Evolutionary conservation across 1,284 basidiomycete genomes (phyloP), one percentile per base, ranked within the genome.

Genomic region (Cystobasidiaceae sp.): DNA sequence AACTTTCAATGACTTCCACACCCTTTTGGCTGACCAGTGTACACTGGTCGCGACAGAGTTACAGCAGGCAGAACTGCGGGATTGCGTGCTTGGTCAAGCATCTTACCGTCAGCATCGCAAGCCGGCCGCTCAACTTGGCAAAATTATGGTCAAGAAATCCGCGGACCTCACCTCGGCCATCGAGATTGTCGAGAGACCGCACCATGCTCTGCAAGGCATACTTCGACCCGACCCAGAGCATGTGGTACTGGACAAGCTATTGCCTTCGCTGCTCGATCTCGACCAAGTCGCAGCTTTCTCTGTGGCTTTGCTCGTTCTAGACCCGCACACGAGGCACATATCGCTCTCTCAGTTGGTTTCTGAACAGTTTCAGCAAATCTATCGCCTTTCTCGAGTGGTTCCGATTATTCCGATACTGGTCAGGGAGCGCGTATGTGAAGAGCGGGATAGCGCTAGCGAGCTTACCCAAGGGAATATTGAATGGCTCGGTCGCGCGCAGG

Each of bases 381-480:
- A 39, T 4, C 28, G 33, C 13, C n/a, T 59, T 4, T 15, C 56
- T 7, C 33, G 25, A 27, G 37, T 48, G 19, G 39, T 44, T 5
- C 5, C 56, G 7, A 11, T 59, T 4, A 30, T 59, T 1, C 56
- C 56, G 9, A 39, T 59, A 17, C 28, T 59, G 28, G 27, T 46
- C 27, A 27, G 44, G 15, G 19, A 23, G 19, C 39, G 44, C 23
- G 44, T 46, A 6, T 8, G 15, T 19, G 11, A n/a, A 6, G 56
- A 28, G 8, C 37, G 44, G 27, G 56, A 59, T 32, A 37, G 44
- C 8, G 45, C 41, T 43, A 59, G 56, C 21, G 43, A 59, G 11
- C 33, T 59, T 7, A 59, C 44, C 3, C 56, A 59, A 27, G 56
- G 56, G 15, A 49, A 27, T 34, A 59, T 59, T 33, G 56, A 59